Evolutionary conservation across 2,329 filamentous ascomycete species (phyloP), one percentile per base, ranked within the genome.

Genomic region (Arthrobotrys sphaeroides): DNA sequence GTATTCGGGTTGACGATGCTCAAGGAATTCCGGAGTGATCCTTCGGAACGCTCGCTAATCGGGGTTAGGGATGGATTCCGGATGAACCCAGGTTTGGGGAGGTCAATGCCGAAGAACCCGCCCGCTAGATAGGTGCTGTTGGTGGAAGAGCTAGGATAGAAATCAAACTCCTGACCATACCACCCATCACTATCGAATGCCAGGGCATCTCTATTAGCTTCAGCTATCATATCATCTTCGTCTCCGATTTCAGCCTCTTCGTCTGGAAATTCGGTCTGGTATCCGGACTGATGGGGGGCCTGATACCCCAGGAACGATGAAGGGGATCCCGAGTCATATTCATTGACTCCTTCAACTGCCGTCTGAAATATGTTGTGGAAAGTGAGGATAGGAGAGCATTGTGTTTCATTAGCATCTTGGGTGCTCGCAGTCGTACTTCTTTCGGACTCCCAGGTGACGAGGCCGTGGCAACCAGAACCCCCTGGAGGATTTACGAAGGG

Each of bases 131-230:
- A 75, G 16, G 72, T 75, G 59, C 72, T 64, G 40, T 69, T 49
- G 4, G 45, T 69, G 16, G 83, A 78, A 0, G 88, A 87, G 0
- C 86, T 85, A 0, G 94, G 93, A 82, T 97, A 99, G 82, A 99
- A 99, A 0, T 93, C 94, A 80, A 99, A 99, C 81, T 99, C 95
- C 78, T 93, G 90, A 0, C 95, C 95, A 80, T 99, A 99, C 84
- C 95, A 96, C 0, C 93, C 94, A 77, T 97, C 94, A 5, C 90
- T 90, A 80, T 99, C 95, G 78, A 93, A 94, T 49, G 95, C 94
- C 5, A 99, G 85, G 0, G 91, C 95, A 81, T 95, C 94, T 0
- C 94, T 94, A 79, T 99, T 99, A 3, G 95, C 95, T 70, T 93
- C 95, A 0, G 94, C 94, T 74, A 99, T 96, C 79, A 98, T 95